Base-by-base conservation (phyloP, 176 grass and related monocot species). In the Oryza meyeriana region DNA sequence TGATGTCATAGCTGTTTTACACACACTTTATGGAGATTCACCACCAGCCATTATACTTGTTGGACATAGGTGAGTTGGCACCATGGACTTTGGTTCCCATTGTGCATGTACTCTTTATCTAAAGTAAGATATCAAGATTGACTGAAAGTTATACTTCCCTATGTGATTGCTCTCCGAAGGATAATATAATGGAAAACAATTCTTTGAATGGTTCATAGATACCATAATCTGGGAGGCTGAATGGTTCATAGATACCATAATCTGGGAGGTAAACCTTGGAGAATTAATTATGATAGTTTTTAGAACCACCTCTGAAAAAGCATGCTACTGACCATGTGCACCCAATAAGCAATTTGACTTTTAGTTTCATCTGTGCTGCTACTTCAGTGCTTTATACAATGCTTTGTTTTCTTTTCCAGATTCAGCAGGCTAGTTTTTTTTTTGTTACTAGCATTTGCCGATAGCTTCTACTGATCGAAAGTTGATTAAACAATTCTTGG, bases 31-130 rank as follows among this genome's bases (percentile, higher is more conserved):
- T 68, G 89, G 89, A 90, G 91, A 88, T 85, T 90, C 79, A 2
- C 76, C 89, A 70, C 96, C 96, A 77, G 96, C 96, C 31, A 91
- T 99, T 84, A 99, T 99, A 95, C 93, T 99, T 64, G 83, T 91
- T 73, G 96, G 96, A 10, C 96, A 99, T 92, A 99, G 96, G 96
- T 95, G 66, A 83, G 70, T 83, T 42, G 30, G 59, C 44, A 50
- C 57, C 28, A 66, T 77, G 36, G 20, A 31, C 66, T 38, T 72
- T 74, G n/a, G 8, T 32, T 59, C 55, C 26, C 64, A 77, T 17
- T 52, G 18, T 58, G 1, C 0, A 0, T 18, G 14, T 42, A 9
- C 34, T 20, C 76, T 20, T 85, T 71, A 64, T 59, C 33, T 74
- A 26, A 64, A 80, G 25, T 72, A 20, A 63, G 65, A 35, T 29